Conservation (phyloP, 345 rosid genomes). For the Eucalyptus cloeziana region DNA sequence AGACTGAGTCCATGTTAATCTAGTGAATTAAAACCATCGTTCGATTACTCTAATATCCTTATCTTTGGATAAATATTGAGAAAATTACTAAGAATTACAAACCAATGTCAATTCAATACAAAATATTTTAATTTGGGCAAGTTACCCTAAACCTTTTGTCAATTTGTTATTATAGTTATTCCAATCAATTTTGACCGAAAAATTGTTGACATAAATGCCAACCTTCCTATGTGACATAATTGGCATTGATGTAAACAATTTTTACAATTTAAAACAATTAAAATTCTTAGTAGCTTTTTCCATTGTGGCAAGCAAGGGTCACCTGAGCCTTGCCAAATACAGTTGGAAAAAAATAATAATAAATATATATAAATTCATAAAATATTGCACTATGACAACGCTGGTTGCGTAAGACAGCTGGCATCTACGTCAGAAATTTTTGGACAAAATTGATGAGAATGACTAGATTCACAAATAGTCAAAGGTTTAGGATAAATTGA, state of each 20-base stretch:
- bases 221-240: no score
- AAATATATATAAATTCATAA: no score
- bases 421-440: background rate
- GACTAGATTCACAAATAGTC: background rate
- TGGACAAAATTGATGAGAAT: fast-evolving
- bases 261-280: no score
- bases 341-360: background rate
- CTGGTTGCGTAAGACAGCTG: fast-evolving
- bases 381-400: fast-evolving
- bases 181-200: background rate
- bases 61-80: background rate
- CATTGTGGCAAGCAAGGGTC: background rate
- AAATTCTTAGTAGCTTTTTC: background rate
- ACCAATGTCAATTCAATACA: background rate
- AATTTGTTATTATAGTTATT: background rate
- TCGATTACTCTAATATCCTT: no score
- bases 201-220: no score
- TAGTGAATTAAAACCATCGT: no score
- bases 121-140: background rate
- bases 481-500: background rate
- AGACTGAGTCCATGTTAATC: background rate
- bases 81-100: background rate
- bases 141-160: background rate
- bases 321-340: background rate
- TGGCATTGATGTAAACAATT: background rate